phyloP scores from a whole-genome alignment of 2,329 filamentous ascomycete species.

The Gaeumannomyces sp. region DNA sequence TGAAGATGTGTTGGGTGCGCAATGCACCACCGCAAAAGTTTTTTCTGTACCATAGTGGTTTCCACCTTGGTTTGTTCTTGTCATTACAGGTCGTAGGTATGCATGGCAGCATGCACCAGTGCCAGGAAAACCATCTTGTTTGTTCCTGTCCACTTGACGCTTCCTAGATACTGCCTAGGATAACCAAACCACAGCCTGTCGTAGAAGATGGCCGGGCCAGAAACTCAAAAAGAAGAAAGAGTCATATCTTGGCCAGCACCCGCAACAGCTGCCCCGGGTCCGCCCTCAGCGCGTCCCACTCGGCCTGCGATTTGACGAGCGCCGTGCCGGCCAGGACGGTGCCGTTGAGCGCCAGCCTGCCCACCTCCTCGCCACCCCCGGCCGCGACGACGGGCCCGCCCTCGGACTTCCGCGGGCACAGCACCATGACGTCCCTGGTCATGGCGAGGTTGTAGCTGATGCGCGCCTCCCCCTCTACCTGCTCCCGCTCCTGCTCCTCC shows the following conservation, averaged over 20 bases:
- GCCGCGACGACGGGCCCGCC: constrained; percentile 29
- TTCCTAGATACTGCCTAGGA: background rate
- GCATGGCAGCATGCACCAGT: background rate
- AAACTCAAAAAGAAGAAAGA: background rate
- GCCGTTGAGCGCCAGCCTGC: constrained; percentile 49
- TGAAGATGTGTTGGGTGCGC: too few species aligned
- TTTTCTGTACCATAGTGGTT: background rate
- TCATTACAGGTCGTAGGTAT: background rate
- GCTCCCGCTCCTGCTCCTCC: constrained; percentile 24
- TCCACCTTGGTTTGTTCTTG: background rate
- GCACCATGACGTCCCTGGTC: constrained; percentile 44
- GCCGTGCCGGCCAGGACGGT: constrained; percentile 59
- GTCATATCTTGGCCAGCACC: constrained; percentile 32
- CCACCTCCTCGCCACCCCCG: constrained; percentile 23
- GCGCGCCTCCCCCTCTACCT: constrained; percentile 32
- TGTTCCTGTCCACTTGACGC: background rate
- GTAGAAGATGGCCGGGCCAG: background rate
- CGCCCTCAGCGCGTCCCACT: constrained; percentile 49
- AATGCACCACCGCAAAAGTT: background rate
- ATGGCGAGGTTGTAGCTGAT: constrained; percentile 61
- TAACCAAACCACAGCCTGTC: too few species aligned
- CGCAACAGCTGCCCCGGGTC: constrained; percentile 31
- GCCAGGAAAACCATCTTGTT: background rate
- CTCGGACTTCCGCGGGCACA: constrained; percentile 50
- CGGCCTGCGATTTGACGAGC: constrained; percentile 51